Evolutionary conservation across 805 yeast species (phyloP).

Genomic region (Suhomyces vadensis): DNA sequence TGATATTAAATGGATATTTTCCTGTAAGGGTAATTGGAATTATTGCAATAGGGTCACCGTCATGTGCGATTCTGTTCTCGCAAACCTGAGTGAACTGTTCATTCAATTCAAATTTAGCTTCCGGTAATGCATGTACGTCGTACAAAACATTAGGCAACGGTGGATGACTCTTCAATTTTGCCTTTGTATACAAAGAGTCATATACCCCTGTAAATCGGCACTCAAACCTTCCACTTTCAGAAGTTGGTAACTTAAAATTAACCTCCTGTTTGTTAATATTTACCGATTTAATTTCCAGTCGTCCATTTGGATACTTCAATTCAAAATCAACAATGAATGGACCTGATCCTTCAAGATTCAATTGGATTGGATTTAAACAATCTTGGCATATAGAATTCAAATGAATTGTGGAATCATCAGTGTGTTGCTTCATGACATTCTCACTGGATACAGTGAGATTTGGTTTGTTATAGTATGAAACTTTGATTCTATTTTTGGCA

Average conservation of each 20-base stretch:
- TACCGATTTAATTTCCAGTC: constrained; percentile 34
- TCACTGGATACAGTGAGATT: constrained; percentile 19
- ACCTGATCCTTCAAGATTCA: constrained; percentile 55
- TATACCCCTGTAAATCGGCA: constrained; percentile 62
- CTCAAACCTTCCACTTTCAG: constrained; percentile 57
- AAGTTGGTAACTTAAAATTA: constrained; percentile 41
- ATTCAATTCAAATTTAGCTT: constrained; percentile 48
- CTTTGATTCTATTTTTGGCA: constrained; percentile 18
- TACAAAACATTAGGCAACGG: constrained; percentile 26
- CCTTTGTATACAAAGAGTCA: constrained; percentile 60
- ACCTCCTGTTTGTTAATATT: constrained; percentile 28
- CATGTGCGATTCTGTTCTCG: constrained; percentile 32
- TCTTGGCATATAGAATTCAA: constrained; percentile 35
- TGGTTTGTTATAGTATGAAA: constrained; percentile 29
- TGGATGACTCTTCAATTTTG: constrained; percentile 21
- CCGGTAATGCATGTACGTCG: constrained; percentile 63
- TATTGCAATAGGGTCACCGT: constrained; percentile 27
- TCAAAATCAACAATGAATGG: constrained; percentile 74
- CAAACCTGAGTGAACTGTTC: constrained; percentile 51
- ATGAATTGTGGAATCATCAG: constrained; percentile 22
- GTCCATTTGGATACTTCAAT: constrained; percentile 59
- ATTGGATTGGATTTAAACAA: constrained; percentile 23
- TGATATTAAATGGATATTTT: constrained; percentile 58
- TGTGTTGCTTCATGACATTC: constrained; percentile 22
- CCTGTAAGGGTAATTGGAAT: constrained; percentile 62